A percentile compares a stretch with the other conserved stretches of the same genome.
These are phyloP conservation scores for Bolboschoenoplectus hybrid DNA, from an alignment of 202 grass and related monocot species.

Conservation along the genomic window DNA sequence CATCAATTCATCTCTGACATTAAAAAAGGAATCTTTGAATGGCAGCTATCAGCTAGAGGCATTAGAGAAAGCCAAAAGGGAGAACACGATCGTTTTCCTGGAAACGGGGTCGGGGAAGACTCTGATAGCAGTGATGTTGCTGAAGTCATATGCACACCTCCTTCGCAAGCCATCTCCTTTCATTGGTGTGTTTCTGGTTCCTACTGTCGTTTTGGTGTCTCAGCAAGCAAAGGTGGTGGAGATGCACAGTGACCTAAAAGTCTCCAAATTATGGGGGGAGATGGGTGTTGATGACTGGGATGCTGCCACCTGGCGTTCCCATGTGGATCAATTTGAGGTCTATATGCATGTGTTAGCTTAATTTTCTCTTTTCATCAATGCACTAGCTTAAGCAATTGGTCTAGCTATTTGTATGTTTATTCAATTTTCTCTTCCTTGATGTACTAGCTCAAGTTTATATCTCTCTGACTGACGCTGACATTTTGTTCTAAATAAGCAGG, in stretches of 20 bases:
- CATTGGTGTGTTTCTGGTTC: conserved; percentile 77
- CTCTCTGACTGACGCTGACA: neutral
- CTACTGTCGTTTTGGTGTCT: conserved; percentile 69
- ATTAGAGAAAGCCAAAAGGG: conserved; percentile 64
- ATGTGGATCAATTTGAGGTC: conserved; percentile 48
- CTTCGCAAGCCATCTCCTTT: conserved; percentile 50
- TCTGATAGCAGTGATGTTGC: conserved; percentile 81
- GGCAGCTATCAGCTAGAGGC: conserved; percentile 87
- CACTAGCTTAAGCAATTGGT: conserved; percentile 9
- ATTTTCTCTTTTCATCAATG: conserved; percentile 5
- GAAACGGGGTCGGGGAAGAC: conserved; percentile 83
- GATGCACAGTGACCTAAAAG: conserved; percentile 67
- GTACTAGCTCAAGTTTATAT: neutral
- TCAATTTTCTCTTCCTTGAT: neutral
- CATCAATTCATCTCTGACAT: neutral
- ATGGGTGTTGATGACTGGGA: conserved; percentile 67
- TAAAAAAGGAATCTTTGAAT: neutral
- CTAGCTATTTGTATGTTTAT: neutral
- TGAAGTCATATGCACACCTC: conserved; percentile 59
- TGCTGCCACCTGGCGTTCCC: conserved; percentile 41
- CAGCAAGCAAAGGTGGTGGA: conserved; percentile 71
- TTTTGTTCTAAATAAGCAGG: conserved; percentile 40
- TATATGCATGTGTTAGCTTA: neutral
- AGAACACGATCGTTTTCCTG: conserved; percentile 76
- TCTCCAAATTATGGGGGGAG: conserved; percentile 63